Evolutionary conservation across 768 basidiomycete species (phyloP).

Genomic region (Boletus bicolor): DNA sequence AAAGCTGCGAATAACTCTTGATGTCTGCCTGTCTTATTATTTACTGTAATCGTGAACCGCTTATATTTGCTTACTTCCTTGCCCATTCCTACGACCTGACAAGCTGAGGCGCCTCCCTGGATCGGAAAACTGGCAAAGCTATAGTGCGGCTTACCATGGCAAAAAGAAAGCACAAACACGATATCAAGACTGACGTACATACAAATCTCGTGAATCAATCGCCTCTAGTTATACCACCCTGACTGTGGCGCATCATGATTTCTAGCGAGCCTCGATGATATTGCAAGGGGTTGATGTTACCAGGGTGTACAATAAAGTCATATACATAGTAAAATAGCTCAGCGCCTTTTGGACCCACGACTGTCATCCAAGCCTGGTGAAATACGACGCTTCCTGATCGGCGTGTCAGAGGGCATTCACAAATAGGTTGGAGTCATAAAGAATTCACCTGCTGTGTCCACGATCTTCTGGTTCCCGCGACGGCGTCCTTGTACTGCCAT

Average conservation of each 20-base stretch:
- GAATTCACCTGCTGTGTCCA: conserved; percentile 51
- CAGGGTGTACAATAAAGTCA: conserved; percentile 27
- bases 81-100: not conserved
- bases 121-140: not conserved
- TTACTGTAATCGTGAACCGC: conserved; percentile 20
- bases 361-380: conserved; percentile 70
- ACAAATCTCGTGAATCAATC: not conserved
- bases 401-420: conserved; percentile 1
- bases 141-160: not conserved
- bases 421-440: not conserved
- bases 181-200: not conserved
- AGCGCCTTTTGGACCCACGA: conserved; percentile 69
- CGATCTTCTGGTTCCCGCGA: conserved; percentile 70
- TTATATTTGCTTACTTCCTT: not conserved
- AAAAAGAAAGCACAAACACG: not conserved
- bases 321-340: conserved; percentile 36
- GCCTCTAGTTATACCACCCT: no score
- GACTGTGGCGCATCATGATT: not conserved
- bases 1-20: conserved; percentile 32
- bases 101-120: no score
- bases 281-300: conserved; percentile 9
- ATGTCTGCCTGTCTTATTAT: conserved; percentile 19
- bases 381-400: conserved; percentile 63
- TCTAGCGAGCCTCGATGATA: not conserved
- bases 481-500: conserved; percentile 47